Evolutionary conservation across 805 yeast genomes (phyloP).

Genomic region (Wickerhamiella cacticola): DNA sequence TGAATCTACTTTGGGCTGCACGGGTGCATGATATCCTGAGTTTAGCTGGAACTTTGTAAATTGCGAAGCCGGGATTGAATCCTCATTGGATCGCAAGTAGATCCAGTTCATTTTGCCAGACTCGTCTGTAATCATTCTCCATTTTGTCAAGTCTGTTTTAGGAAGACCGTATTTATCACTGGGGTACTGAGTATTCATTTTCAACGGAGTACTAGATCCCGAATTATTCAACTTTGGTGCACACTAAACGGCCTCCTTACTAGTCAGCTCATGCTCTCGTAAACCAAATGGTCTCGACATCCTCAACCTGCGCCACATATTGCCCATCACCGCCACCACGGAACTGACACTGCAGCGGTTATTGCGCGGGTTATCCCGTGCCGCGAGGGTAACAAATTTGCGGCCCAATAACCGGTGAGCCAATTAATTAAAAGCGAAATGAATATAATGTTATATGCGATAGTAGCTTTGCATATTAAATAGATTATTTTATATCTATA

Average conservation of each 20-base stretch:
- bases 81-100: constrained; percentile 30
- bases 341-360: too few relatives aligned
- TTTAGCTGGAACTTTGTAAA: constrained; percentile 26
- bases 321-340: too few relatives aligned
- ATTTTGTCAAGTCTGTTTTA: constrained; percentile 52
- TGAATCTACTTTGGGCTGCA: constrained; percentile 25
- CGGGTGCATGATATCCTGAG: constrained; percentile 28
- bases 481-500: background rate
- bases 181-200: constrained; percentile 23
- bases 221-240: too few relatives aligned
- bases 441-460: too few relatives aligned
- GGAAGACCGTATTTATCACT: constrained; percentile 63
- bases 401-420: background rate
- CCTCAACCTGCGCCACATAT: too few relatives aligned
- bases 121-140: constrained; percentile 63
- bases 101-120: constrained; percentile 79
- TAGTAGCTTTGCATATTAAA: background rate
- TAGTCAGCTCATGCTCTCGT: too few relatives aligned
- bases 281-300: too few relatives aligned
- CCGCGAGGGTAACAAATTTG: background rate
- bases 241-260: too few relatives aligned
- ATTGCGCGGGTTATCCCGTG: too few relatives aligned
- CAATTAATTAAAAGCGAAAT: background rate
- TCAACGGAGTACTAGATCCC: too few relatives aligned
- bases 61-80: constrained; percentile 28